Evolutionary conservation across 768 basidiomycete genomes (phyloP), one percentile per base, ranked within the genome.

Genomic region (Exsudoporus frostii): DNA sequence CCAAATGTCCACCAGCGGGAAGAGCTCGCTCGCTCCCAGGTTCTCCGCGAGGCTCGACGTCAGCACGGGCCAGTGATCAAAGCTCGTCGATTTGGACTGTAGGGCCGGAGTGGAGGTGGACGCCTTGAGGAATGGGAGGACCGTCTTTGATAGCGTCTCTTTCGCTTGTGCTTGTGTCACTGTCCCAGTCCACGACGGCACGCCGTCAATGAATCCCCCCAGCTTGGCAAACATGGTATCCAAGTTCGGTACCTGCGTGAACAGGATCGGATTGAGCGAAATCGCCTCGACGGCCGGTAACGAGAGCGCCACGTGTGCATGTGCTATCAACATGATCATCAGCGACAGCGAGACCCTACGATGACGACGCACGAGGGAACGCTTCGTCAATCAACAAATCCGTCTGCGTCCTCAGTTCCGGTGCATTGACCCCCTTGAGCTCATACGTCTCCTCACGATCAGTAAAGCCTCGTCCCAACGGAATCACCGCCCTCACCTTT

Each of bases 1-100:
- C 86, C 91, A 90, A 58, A 94, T 75, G 63, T 96, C 93, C 11
- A 85, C 79, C 5, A 94, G 65, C 0, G 93, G 92, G 73, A 95
- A 96, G 29, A 92, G 74, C 36, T 81, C 73, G 9, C 77, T 74
- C 0, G 75, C 50, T 0, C 80, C 76, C 1, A 94, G 79, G 4
- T 71, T 72, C 10, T 66, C 52, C 0, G 66, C 64, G 2, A 92
- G 68, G 1, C 68, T 61, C 6, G 58, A 62, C 4, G 83, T 83
- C 4, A 74, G 72, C 13, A 74, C 70, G 1, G 76, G 65, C 83
- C 83, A 89, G 3, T 70, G 61, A 9, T 65, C 65, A n/a, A 84
- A 71, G 5, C 78, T 59, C 1, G 69, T 62, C 0, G 76, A 57
- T 17, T 14, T 74, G 66, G 2, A 74, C 74, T 48, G 57, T 17